Percentiles rank a stretch among this genome's conserved stretches.
Evolutionary conservation across 495 filamentous ascomycete genomes (phyloP).

Genomic region (Daldinia loculata): DNA sequence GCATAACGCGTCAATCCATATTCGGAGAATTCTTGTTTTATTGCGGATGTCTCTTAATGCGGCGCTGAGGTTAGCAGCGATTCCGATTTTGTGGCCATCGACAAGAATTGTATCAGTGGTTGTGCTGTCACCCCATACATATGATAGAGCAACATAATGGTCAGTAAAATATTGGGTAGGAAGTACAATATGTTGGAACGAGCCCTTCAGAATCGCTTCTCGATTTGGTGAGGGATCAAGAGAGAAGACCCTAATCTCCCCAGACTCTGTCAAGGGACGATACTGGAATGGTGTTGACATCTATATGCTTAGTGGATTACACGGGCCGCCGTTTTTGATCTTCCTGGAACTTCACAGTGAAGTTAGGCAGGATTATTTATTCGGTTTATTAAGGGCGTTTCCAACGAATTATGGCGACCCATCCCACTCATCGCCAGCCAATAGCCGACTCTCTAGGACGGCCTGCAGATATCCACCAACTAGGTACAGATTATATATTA

Average conservation of each 20-base stretch:
- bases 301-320: not conserved
- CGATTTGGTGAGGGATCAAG: conserved; percentile 19
- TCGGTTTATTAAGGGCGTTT: not conserved
- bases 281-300: conserved; percentile 1
- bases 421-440: not conserved
- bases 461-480: not conserved
- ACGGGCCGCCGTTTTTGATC: not conserved
- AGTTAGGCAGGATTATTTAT: not conserved
- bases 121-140: conserved; percentile 42
- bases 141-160: conserved; percentile 43
- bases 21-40: not conserved
- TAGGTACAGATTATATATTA: too few relatives aligned
- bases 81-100: conserved; percentile 3
- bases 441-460: not conserved
- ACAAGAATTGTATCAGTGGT: conserved; percentile 7
- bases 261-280: not conserved
- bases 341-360: not conserved
- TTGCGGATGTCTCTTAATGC: conserved; percentile 35
- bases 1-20: conserved; percentile 39
- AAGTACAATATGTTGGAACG: conserved; percentile 36
- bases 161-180: conserved; percentile 37
- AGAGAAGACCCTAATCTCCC: conserved; percentile 22
- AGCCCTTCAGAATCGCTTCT: conserved; percentile 25
- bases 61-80: conserved; percentile 21
- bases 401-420: not conserved